These are phyloP conservation scores for Pterulicium gracile DNA, from an alignment of 1,284 basidiomycete species.

Conservation along the genomic window DNA sequence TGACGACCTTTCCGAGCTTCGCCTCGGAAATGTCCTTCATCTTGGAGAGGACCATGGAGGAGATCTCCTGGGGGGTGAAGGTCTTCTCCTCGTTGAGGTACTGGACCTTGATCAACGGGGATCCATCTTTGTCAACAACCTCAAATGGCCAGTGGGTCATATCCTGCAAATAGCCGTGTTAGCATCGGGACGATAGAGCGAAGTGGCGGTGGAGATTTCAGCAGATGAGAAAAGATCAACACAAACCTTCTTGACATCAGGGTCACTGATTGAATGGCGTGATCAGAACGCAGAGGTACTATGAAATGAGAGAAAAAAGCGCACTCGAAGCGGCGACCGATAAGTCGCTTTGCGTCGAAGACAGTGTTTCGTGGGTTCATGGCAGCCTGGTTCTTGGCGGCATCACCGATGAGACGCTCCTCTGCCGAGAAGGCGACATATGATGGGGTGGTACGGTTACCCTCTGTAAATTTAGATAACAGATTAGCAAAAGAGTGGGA, in stretches of 20 bases:
- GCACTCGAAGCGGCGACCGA: slow-evolving; percentile 90
- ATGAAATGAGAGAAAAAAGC: slow-evolving; percentile 19
- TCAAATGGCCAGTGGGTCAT: slow-evolving; percentile 93
- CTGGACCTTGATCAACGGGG: slow-evolving; percentile 92
- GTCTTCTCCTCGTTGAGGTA: slow-evolving; percentile 91
- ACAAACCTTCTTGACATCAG: slow-evolving; percentile 74
- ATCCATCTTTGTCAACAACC: slow-evolving; percentile 88
- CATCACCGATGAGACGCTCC: slow-evolving; percentile 98
- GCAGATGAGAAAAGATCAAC: neutral
- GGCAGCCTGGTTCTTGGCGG: slow-evolving; percentile 95
- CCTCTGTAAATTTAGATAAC: slow-evolving; percentile 49
- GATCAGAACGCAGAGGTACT: slow-evolving; percentile 8
- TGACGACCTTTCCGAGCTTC: slow-evolving; percentile 91
- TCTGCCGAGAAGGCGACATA: slow-evolving; percentile 97
- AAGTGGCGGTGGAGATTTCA: slow-evolving; percentile 2
- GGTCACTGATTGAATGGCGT: slow-evolving; percentile 40
- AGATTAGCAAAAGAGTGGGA: slow-evolving; percentile 1
- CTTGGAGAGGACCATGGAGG: slow-evolving; percentile 96
- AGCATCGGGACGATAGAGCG: slow-evolving; percentile 7
- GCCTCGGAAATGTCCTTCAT: slow-evolving; percentile 99
- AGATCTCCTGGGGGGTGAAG: slow-evolving; percentile 97
- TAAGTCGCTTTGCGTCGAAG: slow-evolving; percentile 95
- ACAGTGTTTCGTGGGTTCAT: slow-evolving; percentile 96
- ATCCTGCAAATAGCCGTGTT: slow-evolving; percentile 34
- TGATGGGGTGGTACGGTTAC: slow-evolving; percentile 97